These are phyloP conservation scores for Coemansia sp. DNA, from an alignment of 192 early-diverging fungal genomes.

Conservation along the genomic window DNA sequence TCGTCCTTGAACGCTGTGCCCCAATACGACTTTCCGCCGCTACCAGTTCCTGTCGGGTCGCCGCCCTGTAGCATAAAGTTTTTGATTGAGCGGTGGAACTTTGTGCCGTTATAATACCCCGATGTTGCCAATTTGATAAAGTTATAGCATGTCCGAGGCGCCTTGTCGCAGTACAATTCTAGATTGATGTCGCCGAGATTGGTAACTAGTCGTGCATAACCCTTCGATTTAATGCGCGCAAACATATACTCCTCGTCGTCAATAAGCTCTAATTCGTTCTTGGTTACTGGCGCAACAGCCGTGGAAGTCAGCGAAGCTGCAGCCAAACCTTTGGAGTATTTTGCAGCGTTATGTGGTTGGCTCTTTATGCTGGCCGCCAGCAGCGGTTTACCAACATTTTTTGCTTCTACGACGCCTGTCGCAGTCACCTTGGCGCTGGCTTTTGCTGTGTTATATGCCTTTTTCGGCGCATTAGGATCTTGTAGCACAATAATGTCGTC, in stretches of 20 bases:
- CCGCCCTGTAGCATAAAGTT: slow-evolving; percentile 99
- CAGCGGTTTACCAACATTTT: not conserved
- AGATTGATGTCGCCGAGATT: slow-evolving; percentile 57
- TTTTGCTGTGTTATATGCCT: not conserved
- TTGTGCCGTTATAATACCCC: slow-evolving; percentile 80
- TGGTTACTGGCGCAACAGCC: slow-evolving; percentile 67
- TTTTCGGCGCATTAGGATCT: slow-evolving; percentile 47
- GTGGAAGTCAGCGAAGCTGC: slow-evolving; percentile 89
- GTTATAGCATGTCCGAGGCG: slow-evolving; percentile 89
- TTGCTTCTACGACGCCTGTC: no score
- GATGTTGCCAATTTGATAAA: slow-evolving; percentile 72
- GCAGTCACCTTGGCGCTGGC: no score
- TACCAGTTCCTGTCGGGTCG: slow-evolving; percentile 93
- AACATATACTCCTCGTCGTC: slow-evolving; percentile 90
- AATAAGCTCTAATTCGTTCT: slow-evolving; percentile 67
- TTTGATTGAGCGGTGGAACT: slow-evolving; percentile 84
- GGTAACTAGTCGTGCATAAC: slow-evolving; percentile 74
- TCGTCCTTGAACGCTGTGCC: slow-evolving; percentile 68
- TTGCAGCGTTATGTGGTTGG: slow-evolving; percentile 74
- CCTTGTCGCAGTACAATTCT: slow-evolving; percentile 49
- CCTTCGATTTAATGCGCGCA: slow-evolving; percentile 77
- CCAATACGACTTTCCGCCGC: slow-evolving; percentile 80
- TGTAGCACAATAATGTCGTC: slow-evolving; percentile 89
- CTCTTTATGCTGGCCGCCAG: slow-evolving; percentile 43
- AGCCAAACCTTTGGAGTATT: slow-evolving; percentile 75